Conservation (phyloP, 257 asterid genomes). For the Gentiana dahurica region DNA sequence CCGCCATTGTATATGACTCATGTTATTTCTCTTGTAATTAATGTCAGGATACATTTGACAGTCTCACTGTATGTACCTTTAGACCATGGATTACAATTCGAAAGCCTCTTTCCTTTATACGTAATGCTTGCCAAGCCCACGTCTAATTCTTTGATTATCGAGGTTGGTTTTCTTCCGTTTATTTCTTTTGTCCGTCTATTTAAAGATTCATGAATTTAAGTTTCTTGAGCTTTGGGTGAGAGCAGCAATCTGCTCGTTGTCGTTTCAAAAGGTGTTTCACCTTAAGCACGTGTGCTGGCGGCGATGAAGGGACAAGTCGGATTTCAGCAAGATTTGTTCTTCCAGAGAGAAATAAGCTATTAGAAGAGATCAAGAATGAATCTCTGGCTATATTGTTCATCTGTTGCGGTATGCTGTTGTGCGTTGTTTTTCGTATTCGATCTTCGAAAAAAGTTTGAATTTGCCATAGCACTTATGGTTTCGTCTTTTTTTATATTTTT, state of each 20-base stretch:
- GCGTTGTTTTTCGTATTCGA: constrained; percentile 9
- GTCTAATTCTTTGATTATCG: constrained; percentile 41
- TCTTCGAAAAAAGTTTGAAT: constrained; percentile 2
- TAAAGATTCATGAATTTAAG: constrained; percentile 5
- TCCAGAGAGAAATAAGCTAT: constrained; percentile 77
- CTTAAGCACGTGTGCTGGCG: constrained; percentile 47
- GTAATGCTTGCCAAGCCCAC: constrained; percentile 72
- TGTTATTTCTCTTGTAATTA: constrained; percentile 3
- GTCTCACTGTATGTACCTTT: constrained; percentile 59
- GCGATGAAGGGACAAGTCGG: constrained; percentile 40
- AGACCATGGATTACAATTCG: constrained; percentile 54
- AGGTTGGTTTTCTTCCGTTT: constrained; percentile 41
- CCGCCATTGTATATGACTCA: not conserved
- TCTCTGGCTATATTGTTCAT: constrained; percentile 77
- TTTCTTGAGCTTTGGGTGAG: constrained; percentile 19
- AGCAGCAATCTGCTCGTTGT: constrained; percentile 66
- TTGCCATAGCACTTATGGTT: constrained; percentile 3
- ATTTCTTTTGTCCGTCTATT: constrained; percentile 11
- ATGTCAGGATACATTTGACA: constrained; percentile 69
- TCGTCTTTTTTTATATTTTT: constrained; percentile 22
- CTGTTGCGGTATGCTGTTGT: constrained; percentile 56
- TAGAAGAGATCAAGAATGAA: constrained; percentile 58
- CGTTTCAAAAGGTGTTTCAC: constrained; percentile 54
- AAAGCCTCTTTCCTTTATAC: constrained; percentile 67
- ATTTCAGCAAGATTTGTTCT: constrained; percentile 63